Conservation (phyloP, 108 stramenopile species). For the Epithemia pelagica region DNA sequence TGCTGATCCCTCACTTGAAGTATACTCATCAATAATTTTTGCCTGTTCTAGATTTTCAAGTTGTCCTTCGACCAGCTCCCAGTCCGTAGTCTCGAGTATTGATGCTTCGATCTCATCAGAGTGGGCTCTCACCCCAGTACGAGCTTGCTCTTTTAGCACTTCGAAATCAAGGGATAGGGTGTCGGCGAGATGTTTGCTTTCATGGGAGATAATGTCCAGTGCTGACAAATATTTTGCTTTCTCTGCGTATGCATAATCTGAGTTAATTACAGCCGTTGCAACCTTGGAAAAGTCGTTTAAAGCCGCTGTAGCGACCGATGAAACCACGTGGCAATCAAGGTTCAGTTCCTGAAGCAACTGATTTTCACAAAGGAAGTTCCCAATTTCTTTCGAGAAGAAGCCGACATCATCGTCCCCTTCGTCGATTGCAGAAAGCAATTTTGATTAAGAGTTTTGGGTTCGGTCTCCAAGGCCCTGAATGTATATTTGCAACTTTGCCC, state of each 20-base stretch:
- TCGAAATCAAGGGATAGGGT: neutral
- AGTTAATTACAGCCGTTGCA: neutral
- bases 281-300: too few species aligned
- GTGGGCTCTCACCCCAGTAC: conserved; percentile 17
- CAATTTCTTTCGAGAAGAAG: neutral
- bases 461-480: neutral
- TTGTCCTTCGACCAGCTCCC: conserved; percentile 33
- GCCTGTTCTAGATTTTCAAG: conserved; percentile 25
- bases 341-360: too few species aligned
- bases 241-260: neutral
- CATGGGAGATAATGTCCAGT: neutral
- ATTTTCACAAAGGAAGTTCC: too few species aligned
- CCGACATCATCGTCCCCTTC: neutral
- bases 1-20: neutral
- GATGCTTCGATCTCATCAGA: conserved; percentile 23
- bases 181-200: neutral
- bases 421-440: neutral
- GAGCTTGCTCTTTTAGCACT: conserved; percentile 12
- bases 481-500: neutral
- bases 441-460: neutral
- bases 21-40: conserved; percentile 21
- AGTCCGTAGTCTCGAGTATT: conserved; percentile 35
- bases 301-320: too few species aligned
- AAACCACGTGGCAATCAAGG: too few species aligned
- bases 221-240: neutral